Percentiles rank a stretch among this genome's conserved stretches.
phyloP scores from a whole-genome alignment of 768 basidiomycete genomes.

The Amanita exitialis region DNA sequence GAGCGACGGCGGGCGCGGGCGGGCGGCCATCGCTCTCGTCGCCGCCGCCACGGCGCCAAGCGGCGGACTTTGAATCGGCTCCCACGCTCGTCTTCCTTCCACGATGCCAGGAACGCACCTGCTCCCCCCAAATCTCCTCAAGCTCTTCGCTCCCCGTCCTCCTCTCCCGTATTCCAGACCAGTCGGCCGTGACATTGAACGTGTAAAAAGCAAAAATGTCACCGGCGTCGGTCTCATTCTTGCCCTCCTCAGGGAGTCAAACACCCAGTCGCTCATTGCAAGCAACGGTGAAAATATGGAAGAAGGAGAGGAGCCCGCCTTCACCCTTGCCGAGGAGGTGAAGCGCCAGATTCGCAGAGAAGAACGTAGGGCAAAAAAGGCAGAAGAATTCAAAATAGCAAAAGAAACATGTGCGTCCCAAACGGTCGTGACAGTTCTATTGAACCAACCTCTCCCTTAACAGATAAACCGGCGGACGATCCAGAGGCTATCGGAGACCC shows the following conservation, averaged over 20 bases:
- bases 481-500: constrained; percentile 89
- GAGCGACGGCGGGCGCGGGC: constrained; percentile 18
- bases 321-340: constrained; percentile 75
- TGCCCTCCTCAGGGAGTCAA: constrained; percentile 63
- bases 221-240: constrained; percentile 72
- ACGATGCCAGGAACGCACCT: constrained; percentile 71
- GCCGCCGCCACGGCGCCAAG: not conserved
- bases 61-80: constrained; percentile 2
- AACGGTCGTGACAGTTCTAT: not conserved
- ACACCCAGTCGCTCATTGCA: constrained; percentile 54
- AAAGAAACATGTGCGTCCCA: constrained; percentile 72
- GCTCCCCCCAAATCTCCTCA: constrained; percentile 91
- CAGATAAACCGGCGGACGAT: constrained; percentile 93
- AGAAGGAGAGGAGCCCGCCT: constrained; percentile 75
- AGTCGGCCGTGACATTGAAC: constrained; percentile 74
- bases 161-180: constrained; percentile 83
- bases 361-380: constrained; percentile 65
- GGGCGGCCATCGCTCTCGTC: constrained; percentile 3
- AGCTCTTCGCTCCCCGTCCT: constrained; percentile 92
- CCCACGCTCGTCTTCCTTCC: constrained; percentile 6
- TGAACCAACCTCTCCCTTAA: constrained; percentile 7
- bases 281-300: constrained; percentile 65
- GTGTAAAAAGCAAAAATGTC: constrained; percentile 59
- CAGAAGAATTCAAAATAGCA: constrained; percentile 67
- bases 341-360: constrained; percentile 72